A percentile compares a stretch with the other conserved stretches of the same genome.
Evolutionary conservation across 2,329 filamentous ascomycete species (phyloP).

Genomic region (Trichoderma sp.): DNA sequence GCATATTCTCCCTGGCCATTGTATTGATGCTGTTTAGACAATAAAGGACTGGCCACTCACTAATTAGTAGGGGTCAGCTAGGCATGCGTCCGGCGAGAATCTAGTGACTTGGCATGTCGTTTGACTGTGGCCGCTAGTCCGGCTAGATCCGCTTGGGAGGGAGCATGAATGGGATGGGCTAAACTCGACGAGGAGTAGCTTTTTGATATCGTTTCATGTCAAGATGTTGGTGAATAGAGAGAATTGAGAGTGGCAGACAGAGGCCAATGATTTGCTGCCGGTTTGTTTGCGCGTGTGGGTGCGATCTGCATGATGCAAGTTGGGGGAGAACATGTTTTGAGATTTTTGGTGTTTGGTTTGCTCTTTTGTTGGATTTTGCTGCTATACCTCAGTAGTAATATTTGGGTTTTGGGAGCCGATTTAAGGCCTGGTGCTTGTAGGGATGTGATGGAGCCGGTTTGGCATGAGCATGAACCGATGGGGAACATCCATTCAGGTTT

Average conservation of each 20-base stretch:
- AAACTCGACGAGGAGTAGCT: neutral
- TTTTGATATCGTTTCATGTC: neutral
- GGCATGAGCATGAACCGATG: too few relatives aligned
- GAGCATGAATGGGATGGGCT: neutral
- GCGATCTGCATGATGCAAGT: neutral
- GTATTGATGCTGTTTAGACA: neutral
- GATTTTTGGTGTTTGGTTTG: neutral
- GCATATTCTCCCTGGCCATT: neutral
- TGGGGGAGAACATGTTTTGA: neutral
- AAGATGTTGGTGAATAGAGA: neutral
- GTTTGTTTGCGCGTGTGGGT: neutral
- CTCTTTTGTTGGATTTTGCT: neutral
- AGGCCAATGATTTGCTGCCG: neutral
- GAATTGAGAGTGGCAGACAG: too few relatives aligned
- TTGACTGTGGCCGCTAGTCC: neutral
- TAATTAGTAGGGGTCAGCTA: neutral
- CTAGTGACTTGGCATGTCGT: neutral
- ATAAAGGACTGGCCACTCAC: neutral
- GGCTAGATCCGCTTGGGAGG: neutral
- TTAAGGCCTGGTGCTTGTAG: too few relatives aligned
- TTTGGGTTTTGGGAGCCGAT: neutral
- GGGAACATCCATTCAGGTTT: too few relatives aligned
- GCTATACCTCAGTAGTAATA: too few relatives aligned
- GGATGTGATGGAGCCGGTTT: too few relatives aligned
- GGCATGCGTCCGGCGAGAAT: neutral